Base-by-base conservation (phyloP, 208 protist species). In the Naegleria lovaniensis region DNA sequence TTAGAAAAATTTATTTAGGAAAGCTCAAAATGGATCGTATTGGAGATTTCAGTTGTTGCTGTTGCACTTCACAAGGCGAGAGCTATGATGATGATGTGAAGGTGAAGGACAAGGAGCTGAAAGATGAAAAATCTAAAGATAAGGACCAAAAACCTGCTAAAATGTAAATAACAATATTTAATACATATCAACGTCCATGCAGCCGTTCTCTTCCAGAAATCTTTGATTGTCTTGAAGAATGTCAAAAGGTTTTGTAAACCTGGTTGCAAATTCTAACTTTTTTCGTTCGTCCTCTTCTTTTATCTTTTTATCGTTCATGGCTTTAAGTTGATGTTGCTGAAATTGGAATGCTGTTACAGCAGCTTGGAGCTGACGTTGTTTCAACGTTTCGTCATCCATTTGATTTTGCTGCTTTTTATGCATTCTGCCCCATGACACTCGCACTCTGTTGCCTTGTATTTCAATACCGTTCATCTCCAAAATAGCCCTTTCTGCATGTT, bases 291-390 rank as follows among this genome's bases (percentile, higher is more conserved):
- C 91, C 2, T 55, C 36, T 76, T 59, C 25, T 87, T 43, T 93
- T 90, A 92, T 91, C 89, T 90, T 90, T 90, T 40, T 91, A 91
- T 89, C 87, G n/a, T 85, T 38, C 0, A 93, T 90, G 91, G 13
- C 92, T 93, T 90, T 92, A 83, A 48, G 94, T 93, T 52, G 96
- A 93, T 19, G 90, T 94, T 29, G 96, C 96, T 67, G 93, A 96
- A 89, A 92, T 93, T 25, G 94, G 93, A 0, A 92, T 93, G 58
- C 92, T 93, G 0, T 59, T 93, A 90, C 92, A 76, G 58, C 92
- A 95, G 4, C 90, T 93, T 51, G 91, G 94, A n/a, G 91, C 96
- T 83, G 29, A 90, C 22, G 91, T 95, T 92, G 94, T 93, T 29
- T 83, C 95, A 13, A 90, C 96, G 15, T 90, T 94, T 11, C 94